These are phyloP conservation scores for Rosa hybrid DNA, from an alignment of 331 rosid genomes.

Conservation along the genomic window DNA sequence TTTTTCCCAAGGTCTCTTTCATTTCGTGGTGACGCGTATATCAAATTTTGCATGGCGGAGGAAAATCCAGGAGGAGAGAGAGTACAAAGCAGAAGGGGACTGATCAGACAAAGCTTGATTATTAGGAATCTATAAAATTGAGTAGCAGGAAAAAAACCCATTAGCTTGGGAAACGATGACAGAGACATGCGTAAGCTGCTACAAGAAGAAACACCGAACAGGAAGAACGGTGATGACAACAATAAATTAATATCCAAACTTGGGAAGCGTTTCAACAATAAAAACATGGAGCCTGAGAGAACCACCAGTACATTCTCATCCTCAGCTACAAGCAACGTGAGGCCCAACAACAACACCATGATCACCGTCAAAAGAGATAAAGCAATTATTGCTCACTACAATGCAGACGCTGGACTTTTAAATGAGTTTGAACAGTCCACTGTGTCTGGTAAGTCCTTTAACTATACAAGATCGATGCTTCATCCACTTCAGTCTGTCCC, in stretches of 20 bases:
- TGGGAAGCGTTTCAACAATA: conserved; percentile 14
- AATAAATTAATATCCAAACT: not conserved
- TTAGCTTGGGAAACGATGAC: conserved; percentile 24
- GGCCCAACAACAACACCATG: conserved; percentile 19
- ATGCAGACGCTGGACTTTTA: conserved; percentile 63
- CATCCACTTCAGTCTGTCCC: conserved; percentile 54
- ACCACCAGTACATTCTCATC: conserved; percentile 41
- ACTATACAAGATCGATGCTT: conserved; percentile 55
- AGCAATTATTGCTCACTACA: conserved; percentile 52
- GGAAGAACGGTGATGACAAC: conserved; percentile 14
- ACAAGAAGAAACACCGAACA: not conserved
- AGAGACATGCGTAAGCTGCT: conserved; percentile 30
- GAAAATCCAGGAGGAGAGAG: not conserved
- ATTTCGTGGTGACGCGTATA: conserved; percentile 3
- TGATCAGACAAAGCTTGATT: not conserved
- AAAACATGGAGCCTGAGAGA: conserved; percentile 35
- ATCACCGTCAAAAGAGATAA: conserved; percentile 28
- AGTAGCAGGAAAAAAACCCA: not conserved
- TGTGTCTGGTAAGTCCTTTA: conserved; percentile 61
- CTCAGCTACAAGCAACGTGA: conserved; percentile 64
- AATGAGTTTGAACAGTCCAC: conserved; percentile 65
- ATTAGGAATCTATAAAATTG: not conserved
- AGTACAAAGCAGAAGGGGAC: not conserved
- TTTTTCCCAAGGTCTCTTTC: not conserved
- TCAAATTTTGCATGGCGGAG: conserved; percentile 16